phyloP scores from a whole-genome alignment of 805 yeast species.

The Helenozyma baotianmanensis region DNA sequence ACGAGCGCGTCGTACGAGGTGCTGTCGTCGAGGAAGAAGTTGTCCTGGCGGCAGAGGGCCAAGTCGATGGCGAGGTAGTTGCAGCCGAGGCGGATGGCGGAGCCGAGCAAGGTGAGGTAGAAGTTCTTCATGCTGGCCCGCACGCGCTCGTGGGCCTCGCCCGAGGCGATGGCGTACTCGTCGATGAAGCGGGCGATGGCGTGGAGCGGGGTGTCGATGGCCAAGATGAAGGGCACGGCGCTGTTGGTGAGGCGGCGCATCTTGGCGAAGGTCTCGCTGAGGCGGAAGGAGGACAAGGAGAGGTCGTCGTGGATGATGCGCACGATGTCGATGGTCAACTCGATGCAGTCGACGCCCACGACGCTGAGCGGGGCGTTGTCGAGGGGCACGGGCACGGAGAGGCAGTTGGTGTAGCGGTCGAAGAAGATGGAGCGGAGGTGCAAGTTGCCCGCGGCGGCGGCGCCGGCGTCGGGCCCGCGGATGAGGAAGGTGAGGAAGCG shows the following conservation, averaged over 20 bases:
- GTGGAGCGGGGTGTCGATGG: slow-evolving; percentile 4
- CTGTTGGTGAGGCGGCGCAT: slow-evolving; percentile 7
- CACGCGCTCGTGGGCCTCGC: not conserved
- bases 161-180: slow-evolving; percentile 4
- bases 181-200: slow-evolving; percentile 3
- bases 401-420: slow-evolving; percentile 7
- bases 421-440: slow-evolving; percentile 2
- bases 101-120: slow-evolving; percentile 4
- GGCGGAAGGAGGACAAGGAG: slow-evolving; percentile 1
- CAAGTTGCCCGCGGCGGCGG: slow-evolving; percentile 4
- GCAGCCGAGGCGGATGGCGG: slow-evolving; percentile 3
- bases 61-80: slow-evolving; percentile 7
- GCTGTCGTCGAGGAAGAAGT: not conserved
- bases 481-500: slow-evolving; percentile 9
- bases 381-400: slow-evolving; percentile 7
- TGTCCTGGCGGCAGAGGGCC: slow-evolving; percentile 1
- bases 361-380: not conserved
- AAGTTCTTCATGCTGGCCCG: slow-evolving; percentile 2
- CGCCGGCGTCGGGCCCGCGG: slow-evolving; percentile 8
- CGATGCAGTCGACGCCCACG: slow-evolving; percentile 11
- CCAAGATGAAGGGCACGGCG: slow-evolving; percentile 7
- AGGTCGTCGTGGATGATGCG: slow-evolving; percentile 3
- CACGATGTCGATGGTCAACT: slow-evolving; percentile 7
- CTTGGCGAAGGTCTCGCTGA: slow-evolving; percentile 6
- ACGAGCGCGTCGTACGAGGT: not conserved